Evolutionary conservation across 148 eudicot genomes (phyloP), one percentile per base, ranked within the genome.

Genomic region (Hydrangea macrophylla): DNA sequence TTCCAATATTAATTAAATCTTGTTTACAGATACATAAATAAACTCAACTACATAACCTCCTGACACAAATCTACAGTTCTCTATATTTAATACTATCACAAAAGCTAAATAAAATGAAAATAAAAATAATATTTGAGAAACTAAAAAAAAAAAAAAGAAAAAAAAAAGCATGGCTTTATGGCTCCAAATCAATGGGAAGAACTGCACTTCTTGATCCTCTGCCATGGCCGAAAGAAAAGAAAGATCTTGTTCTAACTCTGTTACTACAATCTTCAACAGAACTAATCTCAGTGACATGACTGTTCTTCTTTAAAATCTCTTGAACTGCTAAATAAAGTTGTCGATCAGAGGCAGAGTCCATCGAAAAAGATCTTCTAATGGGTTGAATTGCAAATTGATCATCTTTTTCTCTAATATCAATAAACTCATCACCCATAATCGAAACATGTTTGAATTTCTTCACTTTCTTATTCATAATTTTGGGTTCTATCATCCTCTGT

Each of bases 361-460:
- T 90, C 0, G 98, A 92, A 31, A 92, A 75, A 0, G 98, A 92
- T 69, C 98, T 80, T 40, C 98, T 79, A 10, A 90, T 80, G 0
- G 98, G 87, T 27, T 88, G 85, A n/a, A 84, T 72, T 9, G 25
- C 27, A 56, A 87, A 86, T 9, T 65, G 73, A 1, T 83, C 87
- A 33, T 86, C 88, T 48, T 73, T 80, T 6, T 45, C 77, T 44
- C 90, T 80, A 60, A 50, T 74, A n/a, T 82, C 85, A 57, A 93
- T 80, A 64, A 86, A 82, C 54, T 90, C 98, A 61, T 88, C 98
- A 13, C 96, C 96, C 75, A 88, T 77, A 40, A 95, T 93, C 57
- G 79, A 62, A 25, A 78, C 76, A 36, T 64, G 74, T 32, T 51
- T 56, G 7, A 68, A 51, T 13, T 67, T 89, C 39, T 70, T 83